These are phyloP conservation scores for Saccharomycopsis amapae DNA, from an alignment of 805 yeast species.

Conservation along the genomic window DNA sequence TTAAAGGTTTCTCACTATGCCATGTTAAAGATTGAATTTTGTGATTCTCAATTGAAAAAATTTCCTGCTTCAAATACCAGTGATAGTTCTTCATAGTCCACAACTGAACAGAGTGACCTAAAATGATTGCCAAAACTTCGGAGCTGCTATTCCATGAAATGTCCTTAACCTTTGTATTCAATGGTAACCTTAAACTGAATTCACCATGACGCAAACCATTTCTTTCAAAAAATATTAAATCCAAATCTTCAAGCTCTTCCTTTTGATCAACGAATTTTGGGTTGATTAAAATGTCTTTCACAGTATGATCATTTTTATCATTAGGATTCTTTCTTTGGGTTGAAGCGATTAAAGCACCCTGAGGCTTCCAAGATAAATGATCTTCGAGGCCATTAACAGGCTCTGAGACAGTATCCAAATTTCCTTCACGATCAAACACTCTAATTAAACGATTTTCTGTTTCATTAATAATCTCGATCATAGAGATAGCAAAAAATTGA, in stretches of 20 bases:
- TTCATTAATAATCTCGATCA: conserved; percentile 46
- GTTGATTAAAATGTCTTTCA: conserved; percentile 20
- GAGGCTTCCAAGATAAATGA: conserved; percentile 79
- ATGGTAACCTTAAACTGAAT: conserved; percentile 59
- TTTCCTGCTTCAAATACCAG: conserved; percentile 88
- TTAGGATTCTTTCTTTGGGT: conserved; percentile 48
- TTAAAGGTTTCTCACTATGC: conserved; percentile 85
- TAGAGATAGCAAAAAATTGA: conserved; percentile 65
- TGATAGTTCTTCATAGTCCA: conserved; percentile 93
- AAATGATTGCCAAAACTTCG: conserved; percentile 66
- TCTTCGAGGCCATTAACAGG: conserved; percentile 80
- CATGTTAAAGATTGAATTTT: conserved; percentile 48
- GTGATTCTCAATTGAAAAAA: conserved; percentile 27
- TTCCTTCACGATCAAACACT: conserved; percentile 75
- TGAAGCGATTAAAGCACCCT: conserved; percentile 80
- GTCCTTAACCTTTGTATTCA: conserved; percentile 40
- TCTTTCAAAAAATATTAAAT: conserved; percentile 77
- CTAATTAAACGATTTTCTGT: conserved; percentile 67
- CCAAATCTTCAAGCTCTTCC: conserved; percentile 35
- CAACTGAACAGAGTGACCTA: conserved; percentile 58
- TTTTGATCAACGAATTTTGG: conserved; percentile 38
- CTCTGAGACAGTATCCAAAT: conserved; percentile 74
- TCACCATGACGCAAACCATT: conserved; percentile 91
- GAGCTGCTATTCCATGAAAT: conserved; percentile 78
- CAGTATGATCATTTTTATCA: conserved; percentile 11